phyloP scores from a whole-genome alignment of 805 yeast species.

The Babjeviella inositovora region DNA sequence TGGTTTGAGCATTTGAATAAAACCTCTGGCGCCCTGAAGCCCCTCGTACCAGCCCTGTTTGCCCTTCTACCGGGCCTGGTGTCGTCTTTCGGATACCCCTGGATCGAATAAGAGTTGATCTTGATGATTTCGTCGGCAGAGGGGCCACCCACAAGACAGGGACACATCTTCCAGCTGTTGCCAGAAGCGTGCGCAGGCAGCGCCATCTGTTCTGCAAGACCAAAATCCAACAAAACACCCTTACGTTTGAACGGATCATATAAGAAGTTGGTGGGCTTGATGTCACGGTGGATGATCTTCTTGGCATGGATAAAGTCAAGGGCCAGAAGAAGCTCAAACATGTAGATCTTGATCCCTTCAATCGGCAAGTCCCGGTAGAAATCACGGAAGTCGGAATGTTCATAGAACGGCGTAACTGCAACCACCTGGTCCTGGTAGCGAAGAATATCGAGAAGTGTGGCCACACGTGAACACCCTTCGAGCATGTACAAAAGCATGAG shows the following conservation, averaged over 20 bases:
- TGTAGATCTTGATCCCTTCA: conserved; percentile 66
- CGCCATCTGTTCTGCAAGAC: conserved; percentile 60
- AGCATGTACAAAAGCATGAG: conserved; percentile 58
- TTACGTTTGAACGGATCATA: conserved; percentile 48
- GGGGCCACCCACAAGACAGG: conserved; percentile 31
- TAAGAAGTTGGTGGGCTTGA: conserved; percentile 47
- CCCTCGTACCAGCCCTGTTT: conserved; percentile 93
- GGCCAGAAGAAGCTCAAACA: conserved; percentile 66
- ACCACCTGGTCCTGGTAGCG: conserved; percentile 84
- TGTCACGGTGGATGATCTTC: conserved; percentile 22
- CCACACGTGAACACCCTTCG: conserved; percentile 58
- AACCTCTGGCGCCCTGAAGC: conserved; percentile 91
- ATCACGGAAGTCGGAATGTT: conserved; percentile 80
- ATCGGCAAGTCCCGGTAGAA: conserved; percentile 71
- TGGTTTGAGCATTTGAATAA: conserved; percentile 76
- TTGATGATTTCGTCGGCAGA: conserved; percentile 10
- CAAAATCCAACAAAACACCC: conserved; percentile 87
- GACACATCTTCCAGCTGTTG: conserved; percentile 25
- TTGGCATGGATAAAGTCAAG: conserved; percentile 40
- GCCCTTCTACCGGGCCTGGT: conserved; percentile 82
- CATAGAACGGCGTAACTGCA: conserved; percentile 82
- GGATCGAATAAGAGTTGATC: conserved; percentile 17
- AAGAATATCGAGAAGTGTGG: conserved; percentile 80
- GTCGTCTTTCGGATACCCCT: conserved; percentile 80
- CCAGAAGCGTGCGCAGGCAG: conserved; percentile 7